Conservation (phyloP, 2,329 filamentous ascomycete species). For the Ophiostoma perfectum region DNA sequence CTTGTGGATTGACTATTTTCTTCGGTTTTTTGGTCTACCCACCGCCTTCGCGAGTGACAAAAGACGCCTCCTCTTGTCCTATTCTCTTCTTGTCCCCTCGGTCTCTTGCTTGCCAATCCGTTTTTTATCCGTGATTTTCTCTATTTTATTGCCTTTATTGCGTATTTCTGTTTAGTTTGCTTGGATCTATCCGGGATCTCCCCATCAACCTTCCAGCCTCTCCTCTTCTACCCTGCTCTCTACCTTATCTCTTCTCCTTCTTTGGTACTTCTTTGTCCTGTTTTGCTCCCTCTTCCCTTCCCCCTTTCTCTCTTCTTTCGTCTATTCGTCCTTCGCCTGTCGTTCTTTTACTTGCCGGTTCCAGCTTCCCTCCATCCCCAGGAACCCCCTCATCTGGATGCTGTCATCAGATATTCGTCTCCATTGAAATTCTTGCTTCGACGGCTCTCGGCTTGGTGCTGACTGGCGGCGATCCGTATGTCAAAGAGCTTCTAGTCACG, state of each 20-base stretch:
- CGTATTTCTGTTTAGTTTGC: conserved; percentile 10
- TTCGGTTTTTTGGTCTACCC: background rate
- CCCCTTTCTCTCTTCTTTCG: background rate
- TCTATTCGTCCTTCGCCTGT: background rate
- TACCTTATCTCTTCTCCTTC: background rate
- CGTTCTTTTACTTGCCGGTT: too few relatives aligned
- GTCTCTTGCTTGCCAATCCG: background rate
- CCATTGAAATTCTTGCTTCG: conserved; percentile 13
- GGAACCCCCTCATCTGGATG: background rate
- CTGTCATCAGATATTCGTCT: background rate
- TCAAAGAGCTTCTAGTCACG: conserved; percentile 16
- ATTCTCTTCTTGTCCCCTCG: background rate
- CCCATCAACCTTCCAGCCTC: background rate
- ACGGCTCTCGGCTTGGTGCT: conserved; percentile 16
- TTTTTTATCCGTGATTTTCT: background rate
- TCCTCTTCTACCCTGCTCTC: background rate
- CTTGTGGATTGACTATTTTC: conserved; percentile 9
- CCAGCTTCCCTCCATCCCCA: background rate
- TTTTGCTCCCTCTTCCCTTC: background rate
- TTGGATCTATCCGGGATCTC: conserved; percentile 6
- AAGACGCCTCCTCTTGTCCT: background rate
- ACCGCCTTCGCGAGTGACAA: background rate
- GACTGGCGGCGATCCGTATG: conserved; percentile 19
- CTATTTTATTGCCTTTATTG: background rate
- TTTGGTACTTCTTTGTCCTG: background rate